Evolutionary conservation across 2,329 filamentous ascomycete species (phyloP).

Genomic region (Dactylellina sp.): DNA sequence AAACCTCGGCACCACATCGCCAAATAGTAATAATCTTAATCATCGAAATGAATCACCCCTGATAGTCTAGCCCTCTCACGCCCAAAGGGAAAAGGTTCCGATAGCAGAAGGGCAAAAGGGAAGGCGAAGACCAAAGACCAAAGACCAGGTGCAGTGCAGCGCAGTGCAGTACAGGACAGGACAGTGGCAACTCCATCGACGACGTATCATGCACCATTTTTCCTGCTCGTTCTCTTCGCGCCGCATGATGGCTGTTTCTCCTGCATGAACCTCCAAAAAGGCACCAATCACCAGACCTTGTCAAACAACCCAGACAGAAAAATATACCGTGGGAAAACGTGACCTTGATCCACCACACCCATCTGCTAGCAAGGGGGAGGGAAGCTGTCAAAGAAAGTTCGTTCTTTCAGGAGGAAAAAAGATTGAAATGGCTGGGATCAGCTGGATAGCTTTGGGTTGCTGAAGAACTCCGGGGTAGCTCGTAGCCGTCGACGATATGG

Average conservation of each 20-base stretch:
- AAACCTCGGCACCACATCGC: too few relatives aligned
- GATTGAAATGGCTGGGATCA: not conserved
- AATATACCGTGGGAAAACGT: constrained; percentile 27
- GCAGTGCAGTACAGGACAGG: not conserved
- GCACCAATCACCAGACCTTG: constrained; percentile 50
- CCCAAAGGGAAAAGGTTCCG: too few relatives aligned
- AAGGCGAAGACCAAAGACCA: too few relatives aligned
- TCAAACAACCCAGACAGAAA: not conserved
- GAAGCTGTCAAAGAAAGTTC: not conserved
- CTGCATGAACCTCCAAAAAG: constrained; percentile 29
- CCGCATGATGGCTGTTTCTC: constrained; percentile 32
- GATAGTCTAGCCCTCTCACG: too few relatives aligned
- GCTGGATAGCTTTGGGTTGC: constrained; percentile 4
- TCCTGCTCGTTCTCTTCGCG: constrained; percentile 14
- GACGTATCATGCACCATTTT: constrained; percentile 22
- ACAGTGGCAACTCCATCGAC: constrained; percentile 13
- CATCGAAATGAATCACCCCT: too few relatives aligned
- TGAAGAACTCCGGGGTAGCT: not conserved
- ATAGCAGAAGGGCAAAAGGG: too few relatives aligned
- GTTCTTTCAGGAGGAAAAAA: not conserved
- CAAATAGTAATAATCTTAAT: too few relatives aligned
- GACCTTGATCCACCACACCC: constrained; percentile 22
- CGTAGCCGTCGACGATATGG: not conserved
- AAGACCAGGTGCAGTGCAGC: not conserved
- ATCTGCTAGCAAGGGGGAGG: constrained; percentile 4